A percentile compares a stretch with the other conserved stretches of the same genome.
These are phyloP conservation scores for Ophiostoma populinum DNA, from an alignment of 2,329 filamentous ascomycete species.

Conservation along the genomic window DNA sequence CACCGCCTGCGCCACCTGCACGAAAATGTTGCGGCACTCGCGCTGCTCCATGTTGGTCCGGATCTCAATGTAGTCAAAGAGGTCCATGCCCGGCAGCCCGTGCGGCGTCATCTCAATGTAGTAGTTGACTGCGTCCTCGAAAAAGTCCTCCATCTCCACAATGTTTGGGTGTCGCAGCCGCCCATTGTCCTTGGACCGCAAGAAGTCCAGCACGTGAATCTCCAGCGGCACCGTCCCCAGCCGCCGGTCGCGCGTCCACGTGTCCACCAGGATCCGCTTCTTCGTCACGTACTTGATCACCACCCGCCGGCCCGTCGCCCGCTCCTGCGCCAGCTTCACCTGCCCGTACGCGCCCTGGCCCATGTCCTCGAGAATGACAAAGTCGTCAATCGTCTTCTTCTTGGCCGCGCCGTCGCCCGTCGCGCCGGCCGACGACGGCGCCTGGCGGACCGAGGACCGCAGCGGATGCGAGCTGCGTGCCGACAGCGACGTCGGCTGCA, in stretches of 20 bases:
- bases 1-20: slow-evolving; percentile 77
- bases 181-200: slow-evolving; percentile 47
- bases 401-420: neutral
- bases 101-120: slow-evolving; percentile 98
- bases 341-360: slow-evolving; percentile 95
- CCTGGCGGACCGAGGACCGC: too few species aligned
- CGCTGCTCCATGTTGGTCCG: slow-evolving; percentile 90
- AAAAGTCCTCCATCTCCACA: slow-evolving; percentile 57
- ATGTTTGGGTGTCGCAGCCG: slow-evolving; percentile 46
- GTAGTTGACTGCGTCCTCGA: slow-evolving; percentile 76
- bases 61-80: slow-evolving; percentile 97
- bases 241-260: slow-evolving; percentile 86
- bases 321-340: slow-evolving; percentile 84
- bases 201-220: slow-evolving; percentile 90
- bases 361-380: slow-evolving; percentile 91
- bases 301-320: slow-evolving; percentile 63
- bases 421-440: neutral
- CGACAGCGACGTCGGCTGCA: slow-evolving; percentile 19
- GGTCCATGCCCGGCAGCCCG: slow-evolving; percentile 88
- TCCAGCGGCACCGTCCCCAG: slow-evolving; percentile 90
- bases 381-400: slow-evolving; percentile 82
- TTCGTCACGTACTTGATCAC: slow-evolving; percentile 98
- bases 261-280: slow-evolving; percentile 88
- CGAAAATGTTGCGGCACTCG: slow-evolving; percentile 88
- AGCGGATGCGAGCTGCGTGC: neutral